Evolutionary conservation across 2,329 filamentous ascomycete species (phyloP), one percentile per base, ranked within the genome.

Genomic region (Pseudocercospora pini-densiflorae): DNA sequence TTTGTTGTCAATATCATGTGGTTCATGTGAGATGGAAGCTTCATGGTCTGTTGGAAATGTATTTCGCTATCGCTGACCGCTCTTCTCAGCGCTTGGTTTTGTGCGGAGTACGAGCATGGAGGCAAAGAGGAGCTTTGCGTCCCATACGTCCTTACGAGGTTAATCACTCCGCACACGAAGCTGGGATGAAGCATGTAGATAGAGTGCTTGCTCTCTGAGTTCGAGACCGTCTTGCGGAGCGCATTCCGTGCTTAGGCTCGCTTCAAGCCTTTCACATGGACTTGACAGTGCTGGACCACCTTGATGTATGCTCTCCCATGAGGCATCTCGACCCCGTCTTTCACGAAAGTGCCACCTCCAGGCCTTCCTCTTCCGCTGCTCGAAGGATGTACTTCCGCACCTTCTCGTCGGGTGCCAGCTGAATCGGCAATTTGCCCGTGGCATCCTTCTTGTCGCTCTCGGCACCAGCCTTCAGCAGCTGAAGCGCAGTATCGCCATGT

Each of bases 321-420:
- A 27, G 24, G 9, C 24, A 5, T 27, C 21, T 24, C 51, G 24
- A 8, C 24, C n/a, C n/a, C 29, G 27, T 33, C 54, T 49, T 23
- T 59, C 54, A 66, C 40, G 55, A 21, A n/a, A 58, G 63, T 21
- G 55, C 54, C 49, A 76, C 47, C 64, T 90, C 91, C 72, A 97
- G 90, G 23, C 93, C 94, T 78, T 97, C 94, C 63, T 89, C 87
- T 80, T 96, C 93, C 10, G 92, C 92, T 66, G 87, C 89, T 68
- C 91, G 87, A 67, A 92, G 74, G 59, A 97, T 91, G 79, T 92
- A 97, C 66, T 86, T 88, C 70, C 88, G 69, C 79, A 94, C 92
- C 83, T 94, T 94, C 63, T 85, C 87, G 81, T 97, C 94, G 0
- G 95, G 95, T 10, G 92, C 93, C 63, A 97, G 81, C 69, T 97